phyloP scores from a whole-genome alignment of 495 filamentous ascomycete genomes.

The Aspergillus kassunensis region DNA sequence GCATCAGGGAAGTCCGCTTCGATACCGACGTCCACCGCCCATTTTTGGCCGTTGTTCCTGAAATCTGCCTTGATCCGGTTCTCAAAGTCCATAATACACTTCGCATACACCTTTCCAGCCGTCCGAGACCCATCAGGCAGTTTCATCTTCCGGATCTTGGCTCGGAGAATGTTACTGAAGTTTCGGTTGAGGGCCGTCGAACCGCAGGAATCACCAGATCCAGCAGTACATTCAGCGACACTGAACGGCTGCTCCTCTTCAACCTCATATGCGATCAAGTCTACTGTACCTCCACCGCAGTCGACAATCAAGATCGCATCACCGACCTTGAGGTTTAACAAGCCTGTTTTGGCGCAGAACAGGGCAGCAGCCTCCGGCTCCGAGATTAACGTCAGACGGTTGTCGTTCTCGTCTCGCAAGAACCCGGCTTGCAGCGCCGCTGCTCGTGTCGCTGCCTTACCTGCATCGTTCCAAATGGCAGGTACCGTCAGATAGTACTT shows the following conservation, averaged over 20 bases:
- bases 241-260: constrained; percentile 76
- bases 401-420: constrained; percentile 73
- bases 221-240: constrained; percentile 72
- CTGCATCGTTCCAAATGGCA: constrained; percentile 79
- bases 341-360: constrained; percentile 74
- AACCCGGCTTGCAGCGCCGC: constrained; percentile 76
- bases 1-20: constrained; percentile 77
- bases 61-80: constrained; percentile 81
- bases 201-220: constrained; percentile 74
- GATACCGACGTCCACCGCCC: constrained; percentile 78
- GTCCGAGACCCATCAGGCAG: constrained; percentile 73
- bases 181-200: constrained; percentile 77
- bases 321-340: constrained; percentile 70
- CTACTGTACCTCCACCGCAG: constrained; percentile 76
- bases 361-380: constrained; percentile 76
- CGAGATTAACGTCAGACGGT: constrained; percentile 67
- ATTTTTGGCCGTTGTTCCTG: constrained; percentile 77
- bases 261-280: constrained; percentile 78
- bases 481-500: constrained; percentile 73
- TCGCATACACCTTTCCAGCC: constrained; percentile 74
- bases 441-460: constrained; percentile 71
- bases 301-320: constrained; percentile 77
- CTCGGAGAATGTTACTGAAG: constrained; percentile 75
- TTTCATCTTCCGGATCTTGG: constrained; percentile 80
- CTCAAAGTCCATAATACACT: constrained; percentile 84